A percentile compares a stretch with the other conserved stretches of the same genome.
Evolutionary conservation across 257 asterid genomes (phyloP).

Genomic region (Orobanche coerulescens): DNA sequence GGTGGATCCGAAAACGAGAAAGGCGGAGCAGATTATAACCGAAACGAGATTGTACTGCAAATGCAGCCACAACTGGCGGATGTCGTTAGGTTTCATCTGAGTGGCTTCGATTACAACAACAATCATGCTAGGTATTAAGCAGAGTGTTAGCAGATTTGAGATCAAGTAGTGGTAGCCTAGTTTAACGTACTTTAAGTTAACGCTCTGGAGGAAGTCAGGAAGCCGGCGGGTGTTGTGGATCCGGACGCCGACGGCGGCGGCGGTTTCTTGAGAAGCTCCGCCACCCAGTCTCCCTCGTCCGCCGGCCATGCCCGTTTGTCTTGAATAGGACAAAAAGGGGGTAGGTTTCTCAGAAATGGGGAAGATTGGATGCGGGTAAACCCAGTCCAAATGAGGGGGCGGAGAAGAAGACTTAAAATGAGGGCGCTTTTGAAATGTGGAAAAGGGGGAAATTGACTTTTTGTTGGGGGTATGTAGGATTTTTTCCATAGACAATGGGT

Average conservation of each 20-base stretch:
- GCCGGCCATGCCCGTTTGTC: slow-evolving; percentile 41
- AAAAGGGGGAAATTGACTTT: slow-evolving; percentile 13
- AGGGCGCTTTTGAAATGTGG: slow-evolving; percentile 12
- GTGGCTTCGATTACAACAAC: slow-evolving; percentile 50
- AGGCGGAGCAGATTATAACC: slow-evolving; percentile 47
- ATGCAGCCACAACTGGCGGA: slow-evolving; percentile 59
- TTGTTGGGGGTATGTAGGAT: no score
- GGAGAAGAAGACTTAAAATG: background rate
- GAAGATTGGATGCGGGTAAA: background rate
- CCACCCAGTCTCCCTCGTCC: slow-evolving; percentile 25
- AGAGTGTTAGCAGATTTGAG: slow-evolving; percentile 59
- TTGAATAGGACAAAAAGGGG: background rate
- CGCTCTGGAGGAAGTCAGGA: slow-evolving; percentile 79
- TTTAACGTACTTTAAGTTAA: slow-evolving; percentile 72
- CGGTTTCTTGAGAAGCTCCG: background rate
- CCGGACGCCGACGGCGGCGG: slow-evolving; percentile 48
- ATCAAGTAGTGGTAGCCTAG: slow-evolving; percentile 82
- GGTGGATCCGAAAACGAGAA: slow-evolving; percentile 67
- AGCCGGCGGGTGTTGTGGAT: slow-evolving; percentile 53
- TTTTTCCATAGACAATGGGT: no score
- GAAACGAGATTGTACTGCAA: slow-evolving; percentile 61
- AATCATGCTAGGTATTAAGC: slow-evolving; percentile 53
- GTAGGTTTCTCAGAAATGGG: background rate
- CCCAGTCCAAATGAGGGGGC: slow-evolving; percentile 7
- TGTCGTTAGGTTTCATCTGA: slow-evolving; percentile 62